Conservation (phyloP, 805 yeast genomes). For the Starmerella ratchasimensis region DNA sequence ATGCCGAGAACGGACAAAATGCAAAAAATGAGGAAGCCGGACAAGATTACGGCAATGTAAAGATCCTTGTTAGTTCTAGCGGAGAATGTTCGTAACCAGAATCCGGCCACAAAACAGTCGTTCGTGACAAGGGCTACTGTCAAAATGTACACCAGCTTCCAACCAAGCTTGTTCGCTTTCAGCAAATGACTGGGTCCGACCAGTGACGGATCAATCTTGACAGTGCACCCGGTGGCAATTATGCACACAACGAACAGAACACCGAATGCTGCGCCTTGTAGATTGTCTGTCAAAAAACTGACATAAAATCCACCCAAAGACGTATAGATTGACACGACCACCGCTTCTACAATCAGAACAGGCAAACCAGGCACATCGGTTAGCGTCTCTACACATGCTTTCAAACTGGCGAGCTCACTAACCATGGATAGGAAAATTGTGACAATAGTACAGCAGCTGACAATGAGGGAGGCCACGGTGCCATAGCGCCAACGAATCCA, state of each 20-base stretch:
- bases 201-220: slow-evolving; percentile 38
- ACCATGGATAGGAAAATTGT: slow-evolving; percentile 80
- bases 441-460: slow-evolving; percentile 67
- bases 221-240: slow-evolving; percentile 51
- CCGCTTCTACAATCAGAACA: slow-evolving; percentile 71
- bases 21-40: slow-evolving; percentile 51
- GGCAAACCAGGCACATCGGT: slow-evolving; percentile 72
- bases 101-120: slow-evolving; percentile 79
- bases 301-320: slow-evolving; percentile 80
- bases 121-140: slow-evolving; percentile 79
- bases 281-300: slow-evolving; percentile 73
- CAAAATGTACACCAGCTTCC: slow-evolving; percentile 78
- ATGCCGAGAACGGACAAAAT: slow-evolving; percentile 62
- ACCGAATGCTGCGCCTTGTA: slow-evolving; percentile 67
- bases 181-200: slow-evolving; percentile 54
- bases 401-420: slow-evolving; percentile 70
- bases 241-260: slow-evolving; percentile 54
- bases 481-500: slow-evolving; percentile 88
- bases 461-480: slow-evolving; percentile 50
- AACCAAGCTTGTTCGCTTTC: slow-evolving; percentile 57
- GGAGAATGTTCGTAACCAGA: slow-evolving; percentile 90
- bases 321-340: slow-evolving; percentile 76
- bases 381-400: slow-evolving; percentile 59
- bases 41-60: slow-evolving; percentile 58
- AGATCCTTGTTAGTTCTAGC: slow-evolving; percentile 64